Evolutionary conservation across 768 basidiomycete genomes (phyloP).

Genomic region (Russula olivacea): DNA sequence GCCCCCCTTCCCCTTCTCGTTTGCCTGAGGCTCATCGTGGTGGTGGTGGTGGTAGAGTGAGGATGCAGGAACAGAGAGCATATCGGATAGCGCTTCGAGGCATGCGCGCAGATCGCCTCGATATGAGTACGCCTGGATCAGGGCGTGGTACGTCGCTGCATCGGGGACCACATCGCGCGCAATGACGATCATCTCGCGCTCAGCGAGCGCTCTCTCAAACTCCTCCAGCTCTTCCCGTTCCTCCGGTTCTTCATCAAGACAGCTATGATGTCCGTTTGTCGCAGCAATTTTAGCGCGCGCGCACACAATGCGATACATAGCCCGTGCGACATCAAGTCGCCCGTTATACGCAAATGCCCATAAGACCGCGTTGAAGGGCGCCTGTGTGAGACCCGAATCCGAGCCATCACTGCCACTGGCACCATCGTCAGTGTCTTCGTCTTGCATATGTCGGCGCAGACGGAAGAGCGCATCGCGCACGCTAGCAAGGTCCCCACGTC

Average conservation of each 20-base stretch:
- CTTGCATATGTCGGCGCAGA: slow-evolving; percentile 40
- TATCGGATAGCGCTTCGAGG: slow-evolving; percentile 58
- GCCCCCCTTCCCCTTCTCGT: not conserved
- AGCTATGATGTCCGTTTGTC: no score
- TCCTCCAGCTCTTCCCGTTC: slow-evolving; percentile 31
- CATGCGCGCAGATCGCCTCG: slow-evolving; percentile 56
- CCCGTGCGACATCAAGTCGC: slow-evolving; percentile 48
- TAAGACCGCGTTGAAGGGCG: slow-evolving; percentile 63
- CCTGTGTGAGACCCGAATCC: slow-evolving; percentile 47
- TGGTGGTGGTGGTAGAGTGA: slow-evolving; percentile 18
- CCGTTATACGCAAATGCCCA: slow-evolving; percentile 58
- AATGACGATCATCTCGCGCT: slow-evolving; percentile 43
- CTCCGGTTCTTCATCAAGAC: slow-evolving; percentile 20
- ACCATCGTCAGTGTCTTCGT: not conserved
- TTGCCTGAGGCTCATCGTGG: not conserved
- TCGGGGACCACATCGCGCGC: slow-evolving; percentile 46
- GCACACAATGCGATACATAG: slow-evolving; percentile 51
- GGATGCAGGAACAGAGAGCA: slow-evolving; percentile 39
- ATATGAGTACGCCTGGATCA: slow-evolving; percentile 68
- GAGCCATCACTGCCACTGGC: not conserved
- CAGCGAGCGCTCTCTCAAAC: slow-evolving; percentile 36
- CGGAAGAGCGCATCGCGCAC: slow-evolving; percentile 50
- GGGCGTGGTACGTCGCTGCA: slow-evolving; percentile 55
- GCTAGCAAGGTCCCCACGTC: slow-evolving; percentile 42
- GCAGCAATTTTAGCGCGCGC: not conserved